These are phyloP conservation scores for Juglanconis oblonga DNA, from an alignment of 2,329 filamentous ascomycete species.

Conservation along the genomic window DNA sequence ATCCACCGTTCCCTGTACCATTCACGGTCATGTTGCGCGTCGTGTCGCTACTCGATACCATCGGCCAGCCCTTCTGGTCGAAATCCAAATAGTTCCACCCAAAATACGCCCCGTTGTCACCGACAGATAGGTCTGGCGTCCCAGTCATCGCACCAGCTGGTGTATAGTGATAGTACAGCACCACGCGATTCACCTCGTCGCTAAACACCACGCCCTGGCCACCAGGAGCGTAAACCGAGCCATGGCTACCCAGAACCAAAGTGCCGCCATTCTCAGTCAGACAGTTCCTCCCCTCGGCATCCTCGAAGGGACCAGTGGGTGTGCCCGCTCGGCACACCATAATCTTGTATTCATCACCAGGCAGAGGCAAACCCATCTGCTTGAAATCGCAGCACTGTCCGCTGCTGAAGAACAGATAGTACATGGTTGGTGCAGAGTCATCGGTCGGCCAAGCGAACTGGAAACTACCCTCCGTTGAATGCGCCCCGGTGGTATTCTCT, in stretches of 20 bases:
- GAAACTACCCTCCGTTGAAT: conserved; percentile 7
- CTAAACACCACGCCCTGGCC: conserved; percentile 55
- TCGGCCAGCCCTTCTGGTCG: not conserved
- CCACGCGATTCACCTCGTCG: conserved; percentile 44
- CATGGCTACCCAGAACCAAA: conserved; percentile 54
- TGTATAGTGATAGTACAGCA: conserved; percentile 61
- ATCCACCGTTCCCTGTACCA: not conserved
- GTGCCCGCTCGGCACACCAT: conserved; percentile 54
- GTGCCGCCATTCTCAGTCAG: conserved; percentile 52
- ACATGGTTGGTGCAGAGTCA: conserved; percentile 37
- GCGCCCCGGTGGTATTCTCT: not conserved
- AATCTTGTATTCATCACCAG: conserved; percentile 61
- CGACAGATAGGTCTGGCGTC: not conserved
- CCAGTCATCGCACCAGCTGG: conserved; percentile 3
- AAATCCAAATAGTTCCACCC: conserved; percentile 2
- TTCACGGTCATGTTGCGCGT: not conserved
- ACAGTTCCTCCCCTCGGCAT: conserved; percentile 50
- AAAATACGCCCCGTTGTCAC: not conserved
- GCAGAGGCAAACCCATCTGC: conserved; percentile 36
- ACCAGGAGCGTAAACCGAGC: conserved; percentile 58
- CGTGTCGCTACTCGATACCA: not conserved
- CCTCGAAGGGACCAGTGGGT: conserved; percentile 50
- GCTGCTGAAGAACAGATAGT: conserved; percentile 59
- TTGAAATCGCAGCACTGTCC: conserved; percentile 57
- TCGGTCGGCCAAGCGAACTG: conserved; percentile 45